Conservation (phyloP, 2,329 filamentous ascomycete genomes). For the Pestalotiopsis fici region DNA sequence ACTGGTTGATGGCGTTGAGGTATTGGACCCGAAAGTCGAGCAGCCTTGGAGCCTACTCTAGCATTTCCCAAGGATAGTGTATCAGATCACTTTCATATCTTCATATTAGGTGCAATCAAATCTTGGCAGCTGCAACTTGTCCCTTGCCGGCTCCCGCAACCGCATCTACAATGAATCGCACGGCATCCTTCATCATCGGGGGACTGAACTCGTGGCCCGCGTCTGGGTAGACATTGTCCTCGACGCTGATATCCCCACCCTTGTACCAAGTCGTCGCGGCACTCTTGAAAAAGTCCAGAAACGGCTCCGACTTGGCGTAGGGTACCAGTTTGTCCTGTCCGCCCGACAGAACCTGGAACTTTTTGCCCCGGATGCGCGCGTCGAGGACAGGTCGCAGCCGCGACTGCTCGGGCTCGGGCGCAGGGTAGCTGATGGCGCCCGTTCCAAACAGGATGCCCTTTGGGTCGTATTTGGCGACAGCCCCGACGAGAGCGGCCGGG, state of each 20-base stretch:
- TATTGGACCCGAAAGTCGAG: slow-evolving; percentile 35
- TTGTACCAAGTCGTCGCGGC: slow-evolving; percentile 54
- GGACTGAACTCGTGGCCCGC: slow-evolving; percentile 70
- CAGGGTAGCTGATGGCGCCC: slow-evolving; percentile 31
- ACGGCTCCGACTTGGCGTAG: slow-evolving; percentile 59
- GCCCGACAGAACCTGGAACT: slow-evolving; percentile 65
- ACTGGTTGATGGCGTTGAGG: slow-evolving; percentile 36
- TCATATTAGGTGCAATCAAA: too few species aligned
- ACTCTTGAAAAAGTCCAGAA: slow-evolving; percentile 62
- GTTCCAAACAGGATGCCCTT: slow-evolving; percentile 70
- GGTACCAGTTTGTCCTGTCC: slow-evolving; percentile 73
- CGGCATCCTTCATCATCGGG: slow-evolving; percentile 67
- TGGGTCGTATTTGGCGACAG: slow-evolving; percentile 70
- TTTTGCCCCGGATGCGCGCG: slow-evolving; percentile 59
- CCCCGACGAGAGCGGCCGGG: slow-evolving; percentile 65
- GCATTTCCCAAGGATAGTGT: not conserved
- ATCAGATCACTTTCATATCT: not conserved
- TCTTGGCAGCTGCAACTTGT: slow-evolving; percentile 24
- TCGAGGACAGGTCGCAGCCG: slow-evolving; percentile 49
- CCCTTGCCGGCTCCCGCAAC: slow-evolving; percentile 34
- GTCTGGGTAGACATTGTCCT: slow-evolving; percentile 68
- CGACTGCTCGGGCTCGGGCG: slow-evolving; percentile 38
- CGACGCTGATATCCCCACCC: slow-evolving; percentile 56
- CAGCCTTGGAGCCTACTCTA: slow-evolving; percentile 39
- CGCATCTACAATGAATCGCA: slow-evolving; percentile 59